Evolutionary conservation across 2,329 filamentous ascomycete species (phyloP).

Genomic region (Albophoma yamanashiensis): DNA sequence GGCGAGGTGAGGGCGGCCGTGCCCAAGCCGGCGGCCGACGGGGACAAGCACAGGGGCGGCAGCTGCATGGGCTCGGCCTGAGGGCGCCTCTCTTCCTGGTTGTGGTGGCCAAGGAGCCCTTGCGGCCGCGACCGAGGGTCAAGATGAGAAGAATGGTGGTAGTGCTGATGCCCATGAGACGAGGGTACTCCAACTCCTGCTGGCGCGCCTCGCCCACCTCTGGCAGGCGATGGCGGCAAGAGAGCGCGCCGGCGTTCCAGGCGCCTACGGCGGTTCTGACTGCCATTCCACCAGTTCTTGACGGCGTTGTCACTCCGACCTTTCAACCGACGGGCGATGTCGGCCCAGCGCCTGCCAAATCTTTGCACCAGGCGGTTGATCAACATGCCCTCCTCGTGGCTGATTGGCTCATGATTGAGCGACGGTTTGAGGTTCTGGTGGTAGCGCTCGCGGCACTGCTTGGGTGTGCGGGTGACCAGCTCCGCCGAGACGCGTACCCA

Average conservation of each 20-base stretch:
- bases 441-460: constrained; percentile 90
- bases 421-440: constrained; percentile 83
- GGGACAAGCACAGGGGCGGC: not conserved
- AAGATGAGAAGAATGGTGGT: not conserved
- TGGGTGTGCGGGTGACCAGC: constrained; percentile 70
- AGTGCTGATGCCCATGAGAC: not conserved
- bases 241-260: constrained; percentile 10
- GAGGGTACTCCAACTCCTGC: not conserved
- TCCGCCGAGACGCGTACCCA: constrained; percentile 79
- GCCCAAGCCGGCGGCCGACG: not conserved
- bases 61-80: constrained; percentile 1
- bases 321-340: constrained; percentile 72
- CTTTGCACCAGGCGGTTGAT: constrained; percentile 70
- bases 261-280: constrained; percentile 67
- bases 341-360: constrained; percentile 84
- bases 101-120: not conserved
- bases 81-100: not conserved
- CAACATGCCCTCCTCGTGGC: constrained; percentile 54
- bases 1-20: constrained; percentile 6
- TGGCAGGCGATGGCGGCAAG: not conserved
- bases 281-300: constrained; percentile 98
- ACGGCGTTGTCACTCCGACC: constrained; percentile 91
- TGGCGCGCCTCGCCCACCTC: not conserved
- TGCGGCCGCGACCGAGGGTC: not conserved
- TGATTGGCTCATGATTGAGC: constrained; percentile 65